Evolutionary conservation across 75 land plant genomes (phyloP), one percentile per base, ranked within the genome.

Genomic region (Pinus tabuliformis): DNA sequence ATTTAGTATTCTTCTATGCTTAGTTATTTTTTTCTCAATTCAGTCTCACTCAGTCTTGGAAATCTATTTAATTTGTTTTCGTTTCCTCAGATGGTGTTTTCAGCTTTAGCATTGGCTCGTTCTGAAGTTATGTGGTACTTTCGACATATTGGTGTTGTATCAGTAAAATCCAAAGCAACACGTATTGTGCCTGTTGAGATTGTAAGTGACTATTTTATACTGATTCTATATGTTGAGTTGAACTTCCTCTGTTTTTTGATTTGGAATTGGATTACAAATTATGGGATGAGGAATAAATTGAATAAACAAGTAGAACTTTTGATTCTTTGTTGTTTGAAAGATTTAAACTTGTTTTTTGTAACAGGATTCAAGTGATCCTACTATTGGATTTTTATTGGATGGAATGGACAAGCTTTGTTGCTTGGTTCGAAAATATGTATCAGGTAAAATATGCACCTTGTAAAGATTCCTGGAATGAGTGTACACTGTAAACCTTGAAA

Each of bases 351-450:
- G 7, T 24, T 52, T 65, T 70, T 70, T 9, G 14, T 68, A 83
- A 70, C 90, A 96, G 99, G 98, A 97, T 83, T 87, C 98, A 77
- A 84, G 83, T 83, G 99, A 97, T 91, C 89, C 96, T 58, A 97
- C 93, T 64, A 88, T 97, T 60, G 99, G 99, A 24, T 97, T 91
- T 80, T 80, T 97, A 12, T 74, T 97, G 52, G 93, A 91, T 85
- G 90, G 98, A 77, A 91, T 95, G 86, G 99, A 97, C 73, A 91
- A 80, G 22, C 93, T 97, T 22, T 89, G 88, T 75, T 83, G 85
- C 76, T 77, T 97, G 57, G 93, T 97, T 76, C 92, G 96, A 70
- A 97, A 97, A 79, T 95, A 97, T 72, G 79, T 90, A 28, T 89
- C 98, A 89, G 98, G 98, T 95, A 62, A 39, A 81, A 71, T 14